A percentile compares a stretch with the other conserved stretches of the same genome.
Conservation (phyloP, 2,329 filamentous ascomycete species). For the Ophiostoma quercus region DNA sequence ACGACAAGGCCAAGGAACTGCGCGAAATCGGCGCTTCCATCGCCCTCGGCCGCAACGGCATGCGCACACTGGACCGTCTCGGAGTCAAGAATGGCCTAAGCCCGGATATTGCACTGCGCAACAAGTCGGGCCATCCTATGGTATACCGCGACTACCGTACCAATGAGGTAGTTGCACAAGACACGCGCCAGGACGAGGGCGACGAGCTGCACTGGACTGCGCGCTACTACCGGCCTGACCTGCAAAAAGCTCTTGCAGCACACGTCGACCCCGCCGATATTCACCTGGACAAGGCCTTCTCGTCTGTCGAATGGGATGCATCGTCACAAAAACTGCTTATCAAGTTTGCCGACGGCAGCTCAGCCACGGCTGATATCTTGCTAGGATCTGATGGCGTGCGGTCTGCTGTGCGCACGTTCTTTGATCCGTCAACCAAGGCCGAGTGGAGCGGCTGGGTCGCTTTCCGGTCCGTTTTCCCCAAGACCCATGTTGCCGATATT, state of each 20-base stretch:
- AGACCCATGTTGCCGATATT: constrained; percentile 36
- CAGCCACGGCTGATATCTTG: constrained; percentile 42
- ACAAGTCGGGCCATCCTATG: constrained; percentile 41
- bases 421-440: constrained; percentile 39
- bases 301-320: constrained; percentile 34
- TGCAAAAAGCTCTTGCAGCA: constrained; percentile 45
- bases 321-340: constrained; percentile 34
- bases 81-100: constrained; percentile 40
- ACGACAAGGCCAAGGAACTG: constrained; percentile 45
- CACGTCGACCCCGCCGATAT: constrained; percentile 41
- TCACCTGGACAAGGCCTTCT: constrained; percentile 41
- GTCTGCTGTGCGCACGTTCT: constrained; percentile 42
- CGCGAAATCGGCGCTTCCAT: constrained; percentile 46
- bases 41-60: constrained; percentile 49
- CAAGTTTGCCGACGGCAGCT: constrained; percentile 45
- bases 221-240: constrained; percentile 45
- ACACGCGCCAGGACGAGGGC: constrained; percentile 38
- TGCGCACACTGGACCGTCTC: constrained; percentile 47
- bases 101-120: constrained; percentile 34
- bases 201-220: constrained; percentile 40
- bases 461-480: constrained; percentile 43
- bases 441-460: constrained; percentile 43
- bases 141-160: constrained; percentile 43
- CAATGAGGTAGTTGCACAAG: constrained; percentile 42
- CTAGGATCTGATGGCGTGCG: constrained; percentile 52